Conservation (phyloP, 495 filamentous ascomycete species). For the Xanthoparmelia taractica region DNA sequence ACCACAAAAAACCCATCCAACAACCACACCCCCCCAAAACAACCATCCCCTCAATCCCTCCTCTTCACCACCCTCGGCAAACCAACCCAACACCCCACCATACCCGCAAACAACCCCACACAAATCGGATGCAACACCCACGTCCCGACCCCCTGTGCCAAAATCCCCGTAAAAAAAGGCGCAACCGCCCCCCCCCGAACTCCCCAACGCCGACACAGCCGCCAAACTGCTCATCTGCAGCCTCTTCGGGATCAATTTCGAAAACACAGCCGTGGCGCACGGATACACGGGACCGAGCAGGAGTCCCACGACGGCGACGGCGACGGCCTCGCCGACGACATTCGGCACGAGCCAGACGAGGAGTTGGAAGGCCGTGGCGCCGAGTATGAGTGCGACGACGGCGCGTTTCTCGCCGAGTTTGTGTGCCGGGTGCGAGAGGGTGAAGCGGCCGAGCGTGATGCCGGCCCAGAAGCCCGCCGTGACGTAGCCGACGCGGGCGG, state of each 20-base stretch:
- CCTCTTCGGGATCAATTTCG: constrained; percentile 49
- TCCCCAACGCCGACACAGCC: constrained; percentile 65
- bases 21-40: neutral
- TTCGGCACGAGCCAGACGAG: constrained; percentile 70
- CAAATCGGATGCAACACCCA: constrained; percentile 67
- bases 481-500: constrained; percentile 65
- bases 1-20: no score
- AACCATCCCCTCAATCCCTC: constrained; percentile 35
- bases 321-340: constrained; percentile 61
- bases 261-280: constrained; percentile 60
- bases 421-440: constrained; percentile 55
- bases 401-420: constrained; percentile 60
- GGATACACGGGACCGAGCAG: constrained; percentile 74
- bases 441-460: constrained; percentile 60
- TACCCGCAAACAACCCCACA: constrained; percentile 59
- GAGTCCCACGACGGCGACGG: constrained; percentile 63
- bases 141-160: constrained; percentile 61
- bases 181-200: constrained; percentile 63
- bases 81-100: constrained; percentile 58
- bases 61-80: constrained; percentile 50
- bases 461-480: constrained; percentile 79
- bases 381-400: constrained; percentile 52
- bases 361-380: constrained; percentile 58
- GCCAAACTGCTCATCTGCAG: constrained; percentile 61
- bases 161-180: constrained; percentile 65